phyloP scores from a whole-genome alignment of 1,284 basidiomycete genomes.

The Exsudoporus floridanus region DNA sequence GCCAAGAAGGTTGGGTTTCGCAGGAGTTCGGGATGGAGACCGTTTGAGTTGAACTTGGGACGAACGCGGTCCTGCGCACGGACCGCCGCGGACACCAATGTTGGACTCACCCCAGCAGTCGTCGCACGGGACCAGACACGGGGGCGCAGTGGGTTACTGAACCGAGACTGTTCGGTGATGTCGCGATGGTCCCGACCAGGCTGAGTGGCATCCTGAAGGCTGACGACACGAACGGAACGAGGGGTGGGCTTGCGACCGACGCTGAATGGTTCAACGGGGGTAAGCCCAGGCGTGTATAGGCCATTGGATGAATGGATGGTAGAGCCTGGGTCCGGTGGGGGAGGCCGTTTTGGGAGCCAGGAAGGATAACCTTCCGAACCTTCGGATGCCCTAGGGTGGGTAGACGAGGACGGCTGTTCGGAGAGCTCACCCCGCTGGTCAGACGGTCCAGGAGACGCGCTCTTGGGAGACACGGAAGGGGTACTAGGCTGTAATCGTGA shows the following conservation, averaged over 20 bases:
- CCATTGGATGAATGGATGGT: conserved; percentile 61
- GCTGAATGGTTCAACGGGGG: conserved; percentile 43
- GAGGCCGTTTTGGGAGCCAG: conserved; percentile 78
- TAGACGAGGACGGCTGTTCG: conserved; percentile 38
- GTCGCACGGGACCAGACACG: conserved; percentile 65
- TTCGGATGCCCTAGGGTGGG: conserved; percentile 41
- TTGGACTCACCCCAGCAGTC: conserved; percentile 47
- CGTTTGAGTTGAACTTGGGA: conserved; percentile 63
- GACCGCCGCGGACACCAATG: conserved; percentile 43
- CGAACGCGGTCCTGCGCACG: conserved; percentile 40
- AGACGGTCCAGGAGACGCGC: conserved; percentile 28
- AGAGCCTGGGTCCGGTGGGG: conserved; percentile 68
- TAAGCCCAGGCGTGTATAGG: conserved; percentile 40
- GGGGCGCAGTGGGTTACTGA: conserved; percentile 32
- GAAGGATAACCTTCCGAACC: conserved; percentile 73
- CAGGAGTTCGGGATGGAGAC: conserved; percentile 63
- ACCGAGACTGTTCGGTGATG: conserved; percentile 53
- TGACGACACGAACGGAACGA: conserved; percentile 75
- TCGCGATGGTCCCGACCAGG: conserved; percentile 42
- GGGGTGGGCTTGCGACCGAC: conserved; percentile 73
- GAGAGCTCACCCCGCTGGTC: conserved; percentile 33
- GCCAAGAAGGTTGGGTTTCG: conserved; percentile 56
- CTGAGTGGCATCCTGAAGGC: conserved; percentile 50
- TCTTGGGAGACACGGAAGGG: conserved; percentile 37
- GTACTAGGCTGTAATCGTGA: conserved; percentile 45